Base-by-base conservation (phyloP, 768 basidiomycete species). In the Suillus subalutaceus region DNA sequence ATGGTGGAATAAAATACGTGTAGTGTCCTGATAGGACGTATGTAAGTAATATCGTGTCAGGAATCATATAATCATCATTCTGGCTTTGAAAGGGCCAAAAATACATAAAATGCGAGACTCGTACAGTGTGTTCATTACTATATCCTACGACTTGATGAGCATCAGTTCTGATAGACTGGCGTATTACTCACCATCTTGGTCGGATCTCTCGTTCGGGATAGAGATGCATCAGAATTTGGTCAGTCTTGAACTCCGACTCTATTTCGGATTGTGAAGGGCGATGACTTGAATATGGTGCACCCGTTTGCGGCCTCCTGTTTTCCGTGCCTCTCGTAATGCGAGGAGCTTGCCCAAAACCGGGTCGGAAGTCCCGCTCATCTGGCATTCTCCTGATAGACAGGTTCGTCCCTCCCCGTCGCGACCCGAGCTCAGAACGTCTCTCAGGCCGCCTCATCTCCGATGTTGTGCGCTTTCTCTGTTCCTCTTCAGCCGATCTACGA, bases 171-270 rank as follows among this genome's bases (percentile, higher is more conserved):
- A 38, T 38, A 7, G 58, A 35, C 41, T 16, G 26, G n/a, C 3
- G 37, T 23, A 41, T 2, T 15, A 62, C 75, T 65, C 59, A 78
- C 76, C 76, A 77, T 69, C 76, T 68, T 15, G 76, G 76, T 58
- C 74, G 77, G 20, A 77, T 77, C 35, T 66, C 64, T 67, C 68
- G 75, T 67, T 77, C 76, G 35, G 76, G 76, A 52, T 78, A 78
- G 13, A 77, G 69, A 46, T 74, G 67, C 76, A 77, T 77, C 74
- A 77, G 70, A 55, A 78, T 78, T 62, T 78, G 77, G 67, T 77
- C 76, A 2, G 75, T 72, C 43, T 71, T 72, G 65, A 67, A 77
- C 66, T 78, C 76, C 16, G 74, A 70, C 64, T 77, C 71, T 63
- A 73, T 76, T 57, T 78, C 74, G 44, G 73, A 70, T 15, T 76